Evolutionary conservation across 257 asterid species (phyloP).

Genomic region (Salvia rosmarinus): DNA sequence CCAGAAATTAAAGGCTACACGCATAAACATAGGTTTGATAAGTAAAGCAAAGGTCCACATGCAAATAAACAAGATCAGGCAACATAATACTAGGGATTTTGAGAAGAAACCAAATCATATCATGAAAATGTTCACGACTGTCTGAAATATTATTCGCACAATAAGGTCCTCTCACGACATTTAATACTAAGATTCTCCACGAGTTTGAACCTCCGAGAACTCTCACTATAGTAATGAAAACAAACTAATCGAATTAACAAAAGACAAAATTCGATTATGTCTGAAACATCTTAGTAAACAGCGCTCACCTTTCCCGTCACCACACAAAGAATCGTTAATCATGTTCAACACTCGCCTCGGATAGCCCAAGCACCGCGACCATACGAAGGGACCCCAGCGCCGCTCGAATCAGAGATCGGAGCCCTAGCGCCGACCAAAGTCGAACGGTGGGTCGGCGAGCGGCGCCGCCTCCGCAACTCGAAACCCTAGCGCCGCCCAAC

Average conservation of each 20-base stretch:
- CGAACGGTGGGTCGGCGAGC: too few relatives aligned
- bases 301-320: slow-evolving; percentile 81
- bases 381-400: too few relatives aligned
- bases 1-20: slow-evolving; percentile 93
- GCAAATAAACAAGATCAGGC: neutral
- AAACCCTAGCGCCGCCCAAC: too few relatives aligned
- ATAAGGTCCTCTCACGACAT: neutral
- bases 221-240: neutral
- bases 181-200: slow-evolving; percentile 22
- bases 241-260: neutral
- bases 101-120: too few relatives aligned
- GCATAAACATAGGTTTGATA: slow-evolving; percentile 26
- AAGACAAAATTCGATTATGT: slow-evolving; percentile 1
- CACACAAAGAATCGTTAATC: slow-evolving; percentile 93
- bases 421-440: too few relatives aligned
- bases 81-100: neutral
- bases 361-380: too few relatives aligned
- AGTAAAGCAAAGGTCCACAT: slow-evolving; percentile 23
- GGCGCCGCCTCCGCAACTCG: too few relatives aligned
- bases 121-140: neutral
- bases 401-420: too few relatives aligned
- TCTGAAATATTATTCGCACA: neutral
- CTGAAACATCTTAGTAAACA: slow-evolving; percentile 1
- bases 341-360: too few relatives aligned
- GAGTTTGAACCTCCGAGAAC: neutral